These are phyloP conservation scores for Lithohypha guttulata DNA, from an alignment of 2,329 filamentous ascomycete species.

Conservation along the genomic window DNA sequence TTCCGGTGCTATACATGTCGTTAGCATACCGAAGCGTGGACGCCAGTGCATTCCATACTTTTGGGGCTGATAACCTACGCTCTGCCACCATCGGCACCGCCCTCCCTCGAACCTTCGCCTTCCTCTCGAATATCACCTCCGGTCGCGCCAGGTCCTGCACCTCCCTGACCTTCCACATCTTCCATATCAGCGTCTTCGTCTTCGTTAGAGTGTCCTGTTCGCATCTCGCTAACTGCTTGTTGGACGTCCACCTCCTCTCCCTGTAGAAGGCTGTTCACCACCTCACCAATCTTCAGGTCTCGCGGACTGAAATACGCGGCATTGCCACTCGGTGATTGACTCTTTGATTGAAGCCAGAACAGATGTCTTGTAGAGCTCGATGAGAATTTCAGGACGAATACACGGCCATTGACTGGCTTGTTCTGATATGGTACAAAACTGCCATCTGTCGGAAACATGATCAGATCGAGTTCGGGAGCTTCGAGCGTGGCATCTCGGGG, in stretches of 20 bases:
- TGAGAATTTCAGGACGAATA: conserved; percentile 86
- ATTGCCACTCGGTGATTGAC: conserved; percentile 61
- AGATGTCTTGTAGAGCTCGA: conserved; percentile 85
- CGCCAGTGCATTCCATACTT: conserved; percentile 6
- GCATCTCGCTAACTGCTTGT: conserved; percentile 57
- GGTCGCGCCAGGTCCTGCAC: conserved; percentile 73
- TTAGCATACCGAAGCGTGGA: conserved; percentile 31
- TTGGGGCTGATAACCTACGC: conserved; percentile 66
- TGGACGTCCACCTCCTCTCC: conserved; percentile 79
- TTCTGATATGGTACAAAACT: conserved; percentile 77
- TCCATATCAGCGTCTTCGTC: conserved; percentile 65
- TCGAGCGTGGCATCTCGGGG: conserved; percentile 60
- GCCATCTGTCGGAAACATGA: conserved; percentile 87
- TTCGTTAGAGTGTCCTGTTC: conserved; percentile 37
- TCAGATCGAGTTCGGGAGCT: conserved; percentile 71
- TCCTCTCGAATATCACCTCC: conserved; percentile 87
- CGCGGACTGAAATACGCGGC: conserved; percentile 71
- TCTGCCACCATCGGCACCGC: conserved; percentile 93
- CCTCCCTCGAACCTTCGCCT: conserved; percentile 76
- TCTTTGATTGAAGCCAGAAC: conserved; percentile 93
- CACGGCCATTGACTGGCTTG: conserved; percentile 64
- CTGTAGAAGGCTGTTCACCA: conserved; percentile 74
- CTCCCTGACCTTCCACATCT: conserved; percentile 59
- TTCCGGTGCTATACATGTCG: conserved; percentile 45
- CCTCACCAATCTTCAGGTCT: conserved; percentile 76